These are phyloP conservation scores for Austroboletus rostrupii DNA, from an alignment of 1,284 basidiomycete species.

Conservation along the genomic window DNA sequence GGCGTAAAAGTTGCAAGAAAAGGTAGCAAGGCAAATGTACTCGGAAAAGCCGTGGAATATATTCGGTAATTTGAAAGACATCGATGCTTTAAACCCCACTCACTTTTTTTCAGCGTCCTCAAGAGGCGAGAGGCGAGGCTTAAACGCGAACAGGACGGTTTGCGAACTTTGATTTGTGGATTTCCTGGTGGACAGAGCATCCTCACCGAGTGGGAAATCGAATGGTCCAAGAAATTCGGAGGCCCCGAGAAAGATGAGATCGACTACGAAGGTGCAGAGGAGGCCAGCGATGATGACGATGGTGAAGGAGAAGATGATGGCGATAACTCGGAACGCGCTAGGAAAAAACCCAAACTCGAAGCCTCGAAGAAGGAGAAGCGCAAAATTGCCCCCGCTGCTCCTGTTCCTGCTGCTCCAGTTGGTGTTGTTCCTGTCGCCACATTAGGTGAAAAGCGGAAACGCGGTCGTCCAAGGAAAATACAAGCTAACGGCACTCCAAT, in stretches of 20 bases:
- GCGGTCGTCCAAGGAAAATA: constrained; percentile 68
- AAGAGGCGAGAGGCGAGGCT: constrained; percentile 70
- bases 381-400: constrained; percentile 39
- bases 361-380: constrained; percentile 44
- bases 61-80: constrained; percentile 44
- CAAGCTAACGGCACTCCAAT: constrained; percentile 29
- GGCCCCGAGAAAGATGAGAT: constrained; percentile 73
- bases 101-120: constrained; percentile 46
- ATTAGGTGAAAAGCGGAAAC: constrained; percentile 65
- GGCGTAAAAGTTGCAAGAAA: constrained; percentile 81
- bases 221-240: constrained; percentile 69
- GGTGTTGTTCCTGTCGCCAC: constrained; percentile 12
- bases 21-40: constrained; percentile 79
- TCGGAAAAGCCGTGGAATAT: constrained; percentile 81
- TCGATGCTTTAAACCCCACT: constrained; percentile 2
- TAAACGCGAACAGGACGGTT: constrained; percentile 66
- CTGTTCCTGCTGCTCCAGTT: constrained; percentile 25
- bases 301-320: constrained; percentile 54
- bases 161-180: constrained; percentile 61
- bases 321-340: constrained; percentile 46
- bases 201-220: constrained; percentile 67
- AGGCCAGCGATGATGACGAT: constrained; percentile 52
- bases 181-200: constrained; percentile 69
- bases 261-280: constrained; percentile 39
- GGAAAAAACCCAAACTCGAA: constrained; percentile 52